A percentile compares a stretch with the other conserved stretches of the same genome.
These are phyloP conservation scores for Globisporangium iwayamae DNA, from an alignment of 352 stramenopile species.

Conservation along the genomic window DNA sequence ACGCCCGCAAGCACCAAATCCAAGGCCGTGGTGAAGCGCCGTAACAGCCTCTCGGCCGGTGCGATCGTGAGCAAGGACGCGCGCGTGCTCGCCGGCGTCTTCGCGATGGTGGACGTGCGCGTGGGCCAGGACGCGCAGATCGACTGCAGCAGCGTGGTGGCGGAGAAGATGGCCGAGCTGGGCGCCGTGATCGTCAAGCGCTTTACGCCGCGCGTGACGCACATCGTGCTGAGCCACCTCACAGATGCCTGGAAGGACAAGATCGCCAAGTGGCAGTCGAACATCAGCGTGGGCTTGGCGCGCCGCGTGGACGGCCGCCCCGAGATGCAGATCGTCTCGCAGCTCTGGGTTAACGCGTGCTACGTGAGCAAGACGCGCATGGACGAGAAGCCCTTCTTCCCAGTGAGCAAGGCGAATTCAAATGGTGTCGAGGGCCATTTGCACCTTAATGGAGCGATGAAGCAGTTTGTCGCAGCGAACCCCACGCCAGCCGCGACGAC, in stretches of 20 bases:
- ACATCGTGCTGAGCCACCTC: slow-evolving; percentile 76
- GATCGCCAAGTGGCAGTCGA: slow-evolving; percentile 58
- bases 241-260: slow-evolving; percentile 66
- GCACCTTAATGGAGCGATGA: slow-evolving; percentile 19
- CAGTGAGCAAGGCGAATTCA: slow-evolving; percentile 38
- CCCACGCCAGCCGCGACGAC: not conserved
- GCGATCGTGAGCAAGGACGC: slow-evolving; percentile 6
- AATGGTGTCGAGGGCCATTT: slow-evolving; percentile 6
- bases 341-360: slow-evolving; percentile 83
- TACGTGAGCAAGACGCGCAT: slow-evolving; percentile 67
- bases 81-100: slow-evolving; percentile 39
- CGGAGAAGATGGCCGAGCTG: slow-evolving; percentile 56
- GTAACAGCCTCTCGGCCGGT: slow-evolving; percentile 14
- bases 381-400: slow-evolving; percentile 73
- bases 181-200: slow-evolving; percentile 70
- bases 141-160: slow-evolving; percentile 75
- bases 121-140: slow-evolving; percentile 66
- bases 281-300: slow-evolving; percentile 20
- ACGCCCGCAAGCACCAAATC: slow-evolving; percentile 2
- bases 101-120: slow-evolving; percentile 75
- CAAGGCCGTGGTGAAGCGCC: slow-evolving; percentile 16
- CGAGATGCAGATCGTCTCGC: slow-evolving; percentile 72
- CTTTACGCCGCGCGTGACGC: slow-evolving; percentile 60
- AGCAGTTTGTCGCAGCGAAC: slow-evolving; percentile 12
- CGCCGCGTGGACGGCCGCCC: slow-evolving; percentile 24